Percentiles rank a stretch among this genome's conserved stretches.
Conservation (phyloP, 1,284 basidiomycete genomes). For the Cutaneotrichosporon daszewskae region DNA sequence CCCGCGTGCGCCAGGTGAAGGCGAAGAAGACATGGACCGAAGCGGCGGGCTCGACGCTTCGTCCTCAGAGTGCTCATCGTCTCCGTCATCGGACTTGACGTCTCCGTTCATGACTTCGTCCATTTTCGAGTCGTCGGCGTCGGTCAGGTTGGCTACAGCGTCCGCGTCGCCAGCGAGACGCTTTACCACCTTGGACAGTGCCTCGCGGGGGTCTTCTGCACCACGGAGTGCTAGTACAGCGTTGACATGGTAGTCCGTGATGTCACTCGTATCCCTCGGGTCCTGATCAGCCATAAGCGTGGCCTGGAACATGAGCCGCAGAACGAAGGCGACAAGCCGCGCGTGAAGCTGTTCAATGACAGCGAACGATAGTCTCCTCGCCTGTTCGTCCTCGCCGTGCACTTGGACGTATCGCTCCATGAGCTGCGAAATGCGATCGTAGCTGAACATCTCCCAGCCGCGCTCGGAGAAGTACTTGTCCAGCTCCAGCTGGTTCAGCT, state of each 20-base stretch:
- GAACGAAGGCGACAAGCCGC: slow-evolving; percentile 18
- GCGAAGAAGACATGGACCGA: too few relatives aligned
- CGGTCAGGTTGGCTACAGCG: not conserved
- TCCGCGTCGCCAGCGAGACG: not conserved
- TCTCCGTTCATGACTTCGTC: too few relatives aligned
- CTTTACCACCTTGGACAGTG: not conserved
- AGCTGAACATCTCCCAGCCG: slow-evolving; percentile 26
- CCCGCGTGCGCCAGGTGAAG: too few relatives aligned
- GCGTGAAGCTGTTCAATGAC: slow-evolving; percentile 16
- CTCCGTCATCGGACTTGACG: not conserved
- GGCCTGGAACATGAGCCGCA: slow-evolving; percentile 15
- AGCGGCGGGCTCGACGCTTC: not conserved
- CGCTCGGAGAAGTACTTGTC: not conserved
- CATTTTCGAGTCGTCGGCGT: not conserved
- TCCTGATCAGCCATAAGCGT: slow-evolving; percentile 21
- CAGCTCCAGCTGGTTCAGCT: not conserved
- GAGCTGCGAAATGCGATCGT: slow-evolving; percentile 6
- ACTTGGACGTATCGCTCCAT: not conserved
- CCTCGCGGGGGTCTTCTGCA: not conserved
- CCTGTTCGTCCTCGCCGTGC: not conserved
- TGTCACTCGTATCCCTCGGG: not conserved
- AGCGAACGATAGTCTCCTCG: slow-evolving; percentile 11
- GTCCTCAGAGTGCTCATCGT: too few relatives aligned
- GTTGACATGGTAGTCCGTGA: not conserved
- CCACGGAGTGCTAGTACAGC: not conserved